These are phyloP conservation scores for Trametes cingulata DNA, from an alignment of 768 basidiomycete species.

Conservation along the genomic window DNA sequence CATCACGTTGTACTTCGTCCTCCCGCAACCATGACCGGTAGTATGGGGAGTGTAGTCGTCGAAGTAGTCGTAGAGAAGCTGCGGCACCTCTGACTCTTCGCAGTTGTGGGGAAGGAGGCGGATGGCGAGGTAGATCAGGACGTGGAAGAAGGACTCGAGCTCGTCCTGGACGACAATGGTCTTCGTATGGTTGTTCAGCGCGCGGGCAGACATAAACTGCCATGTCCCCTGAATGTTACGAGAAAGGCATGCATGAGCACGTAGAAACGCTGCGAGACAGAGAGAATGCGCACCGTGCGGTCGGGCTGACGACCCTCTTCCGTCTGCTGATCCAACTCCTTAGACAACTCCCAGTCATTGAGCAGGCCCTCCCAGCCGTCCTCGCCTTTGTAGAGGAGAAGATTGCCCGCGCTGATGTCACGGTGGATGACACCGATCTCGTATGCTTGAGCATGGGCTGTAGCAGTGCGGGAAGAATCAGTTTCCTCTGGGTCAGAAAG, in stretches of 20 bases:
- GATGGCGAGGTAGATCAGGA: constrained; percentile 5
- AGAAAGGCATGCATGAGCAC: too few relatives aligned
- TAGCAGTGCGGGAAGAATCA: neutral
- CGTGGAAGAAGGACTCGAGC: constrained; percentile 13
- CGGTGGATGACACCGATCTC: constrained; percentile 2
- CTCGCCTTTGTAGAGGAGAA: neutral
- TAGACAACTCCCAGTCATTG: constrained; percentile 13
- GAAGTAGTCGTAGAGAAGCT: constrained; percentile 15
- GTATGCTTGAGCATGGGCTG: neutral
- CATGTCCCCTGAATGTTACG: neutral
- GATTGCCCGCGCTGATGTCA: constrained; percentile 11
- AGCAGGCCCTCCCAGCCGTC: neutral
- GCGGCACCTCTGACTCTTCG: constrained; percentile 4
- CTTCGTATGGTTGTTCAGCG: neutral
- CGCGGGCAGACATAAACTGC: constrained; percentile 9
- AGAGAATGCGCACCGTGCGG: neutral
- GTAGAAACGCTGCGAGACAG: neutral
- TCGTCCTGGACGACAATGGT: constrained; percentile 4
- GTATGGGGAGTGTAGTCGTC: neutral
- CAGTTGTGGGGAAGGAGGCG: constrained; percentile 18
- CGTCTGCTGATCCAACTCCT: neutral
- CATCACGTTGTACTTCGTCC: neutral
- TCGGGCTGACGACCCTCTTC: neutral
- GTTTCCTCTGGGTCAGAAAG: neutral
- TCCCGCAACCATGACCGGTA: neutral